A percentile compares a stretch with the other conserved stretches of the same genome.
These are phyloP conservation scores for Coemansia erecta DNA, from an alignment of 192 early-diverging fungal genomes.

Conservation along the genomic window DNA sequence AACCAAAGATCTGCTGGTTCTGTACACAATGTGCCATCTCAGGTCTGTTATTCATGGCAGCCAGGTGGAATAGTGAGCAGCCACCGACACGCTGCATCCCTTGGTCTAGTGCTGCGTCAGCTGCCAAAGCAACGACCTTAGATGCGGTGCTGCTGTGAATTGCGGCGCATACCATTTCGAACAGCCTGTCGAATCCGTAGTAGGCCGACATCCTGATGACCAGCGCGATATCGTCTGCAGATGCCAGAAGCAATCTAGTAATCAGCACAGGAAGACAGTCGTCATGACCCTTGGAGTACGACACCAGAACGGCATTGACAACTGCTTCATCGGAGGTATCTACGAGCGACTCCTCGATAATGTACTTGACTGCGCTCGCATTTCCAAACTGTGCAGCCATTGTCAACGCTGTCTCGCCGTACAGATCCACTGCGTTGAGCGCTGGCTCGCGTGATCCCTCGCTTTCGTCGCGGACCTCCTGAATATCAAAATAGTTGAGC, in stretches of 20 bases:
- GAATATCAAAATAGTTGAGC: constrained; percentile 27
- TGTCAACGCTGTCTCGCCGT: constrained; percentile 46
- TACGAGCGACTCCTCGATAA: constrained; percentile 38
- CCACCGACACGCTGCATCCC: constrained; percentile 19
- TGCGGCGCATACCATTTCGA: constrained; percentile 20
- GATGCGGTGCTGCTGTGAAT: constrained; percentile 15
- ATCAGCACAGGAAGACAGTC: constrained; percentile 20
- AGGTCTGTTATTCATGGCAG: constrained; percentile 30
- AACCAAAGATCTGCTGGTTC: constrained; percentile 18
- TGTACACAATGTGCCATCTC: constrained; percentile 24
- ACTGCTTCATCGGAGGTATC: constrained; percentile 23
- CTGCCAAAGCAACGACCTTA: neutral
- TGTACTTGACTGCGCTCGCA: constrained; percentile 29
- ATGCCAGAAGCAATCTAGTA: constrained; percentile 11
- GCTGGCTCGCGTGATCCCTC: constrained; percentile 14
- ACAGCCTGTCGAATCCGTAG: constrained; percentile 35
- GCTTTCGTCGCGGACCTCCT: constrained; percentile 21
- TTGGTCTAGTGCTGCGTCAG: constrained; percentile 17
- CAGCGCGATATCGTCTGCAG: constrained; percentile 27
- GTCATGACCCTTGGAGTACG: constrained; percentile 13
- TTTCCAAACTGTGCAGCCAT: constrained; percentile 39
- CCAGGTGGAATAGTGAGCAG: constrained; percentile 39
- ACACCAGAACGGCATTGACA: constrained; percentile 28
- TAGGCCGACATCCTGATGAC: constrained; percentile 33
- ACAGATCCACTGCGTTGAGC: constrained; percentile 26